A percentile compares a stretch with the other conserved stretches of the same genome.
Conservation (phyloP, 176 grass and related monocot genomes). For the Canna indica region DNA sequence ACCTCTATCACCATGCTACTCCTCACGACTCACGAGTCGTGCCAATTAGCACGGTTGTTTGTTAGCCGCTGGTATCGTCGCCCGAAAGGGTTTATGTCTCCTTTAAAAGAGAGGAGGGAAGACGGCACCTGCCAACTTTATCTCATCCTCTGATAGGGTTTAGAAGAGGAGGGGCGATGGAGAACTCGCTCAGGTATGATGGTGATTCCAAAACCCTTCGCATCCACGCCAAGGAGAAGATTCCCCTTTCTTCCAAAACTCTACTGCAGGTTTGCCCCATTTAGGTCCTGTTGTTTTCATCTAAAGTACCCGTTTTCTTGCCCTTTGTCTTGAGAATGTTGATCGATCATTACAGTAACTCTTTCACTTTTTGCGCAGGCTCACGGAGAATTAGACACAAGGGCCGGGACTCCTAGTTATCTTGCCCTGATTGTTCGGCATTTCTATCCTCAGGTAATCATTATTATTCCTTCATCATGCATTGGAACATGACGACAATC, state of each 20-base stretch:
- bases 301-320: not conserved
- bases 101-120: not conserved
- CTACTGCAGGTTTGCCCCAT: conserved; percentile 43
- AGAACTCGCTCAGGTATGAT: conserved; percentile 73
- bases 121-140: not conserved
- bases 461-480: not conserved
- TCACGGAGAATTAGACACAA: conserved; percentile 63
- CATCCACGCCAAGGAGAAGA: conserved; percentile 87
- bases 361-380: conserved; percentile 28
- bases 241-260: conserved; percentile 40
- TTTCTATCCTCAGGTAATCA: conserved; percentile 44
- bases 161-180: conserved; percentile 24
- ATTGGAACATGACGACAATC: not conserved
- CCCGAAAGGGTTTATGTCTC: not conserved
- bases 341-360: not conserved
- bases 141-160: not conserved
- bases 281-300: not conserved
- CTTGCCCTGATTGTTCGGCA: conserved; percentile 50
- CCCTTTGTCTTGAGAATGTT: not conserved
- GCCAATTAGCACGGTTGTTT: not conserved
- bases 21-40: not conserved
- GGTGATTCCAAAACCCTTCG: conserved; percentile 37
- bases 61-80: too few relatives aligned
- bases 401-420: conserved; percentile 32
- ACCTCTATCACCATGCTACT: too few relatives aligned